Evolutionary conservation across 306 rosid genomes (phyloP), one percentile per base, ranked within the genome.

Genomic region (Quercus glauca): DNA sequence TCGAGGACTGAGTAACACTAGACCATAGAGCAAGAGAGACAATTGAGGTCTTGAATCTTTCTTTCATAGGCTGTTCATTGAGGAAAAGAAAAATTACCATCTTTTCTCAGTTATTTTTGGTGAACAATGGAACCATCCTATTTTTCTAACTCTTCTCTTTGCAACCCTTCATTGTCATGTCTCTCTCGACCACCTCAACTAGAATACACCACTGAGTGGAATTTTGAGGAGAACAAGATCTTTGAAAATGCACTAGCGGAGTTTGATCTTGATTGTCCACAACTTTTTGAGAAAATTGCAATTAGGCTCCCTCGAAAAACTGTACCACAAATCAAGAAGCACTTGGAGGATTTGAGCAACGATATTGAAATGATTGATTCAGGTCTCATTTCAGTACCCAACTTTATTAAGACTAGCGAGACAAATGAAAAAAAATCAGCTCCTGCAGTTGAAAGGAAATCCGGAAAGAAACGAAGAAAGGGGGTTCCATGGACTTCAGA

Each of bases 281-380:
- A 55, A 18, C 35, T 37, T 19, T 20, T 74, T 37, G 68, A 33
- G 3, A 37, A 41, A 11, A 41, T 57, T 20, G 21, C 28, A 11
- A 23, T 25, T 5, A 74, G 69, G 68, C n/a, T 74, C 63, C 78
- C 78, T 21, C 35, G 23, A 31, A 74, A 59, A 74, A 74, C 26
- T 57, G 8, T 58, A 3, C 2, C 69, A n/a, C 43, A 59, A n/a
- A 59, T 74, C 57, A 37, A 12, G 23, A 37, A 58, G 5, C 78
- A 55, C 55, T 43, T 41, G 9, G 55, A 74, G 15, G 56, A 19
- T 19, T 37, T 74, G 15, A 12, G 5, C 9, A 55, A 45, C 23
- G 79, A 75, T 29, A 43, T 75, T 43, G 71, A 75, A 11, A 75
- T 59, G 71, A 75, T 75, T 25, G 78, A 75, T 56, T 41, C 21